These are phyloP conservation scores for Cercospora sp. DNA, from an alignment of 2,329 filamentous ascomycete genomes.

Conservation along the genomic window DNA sequence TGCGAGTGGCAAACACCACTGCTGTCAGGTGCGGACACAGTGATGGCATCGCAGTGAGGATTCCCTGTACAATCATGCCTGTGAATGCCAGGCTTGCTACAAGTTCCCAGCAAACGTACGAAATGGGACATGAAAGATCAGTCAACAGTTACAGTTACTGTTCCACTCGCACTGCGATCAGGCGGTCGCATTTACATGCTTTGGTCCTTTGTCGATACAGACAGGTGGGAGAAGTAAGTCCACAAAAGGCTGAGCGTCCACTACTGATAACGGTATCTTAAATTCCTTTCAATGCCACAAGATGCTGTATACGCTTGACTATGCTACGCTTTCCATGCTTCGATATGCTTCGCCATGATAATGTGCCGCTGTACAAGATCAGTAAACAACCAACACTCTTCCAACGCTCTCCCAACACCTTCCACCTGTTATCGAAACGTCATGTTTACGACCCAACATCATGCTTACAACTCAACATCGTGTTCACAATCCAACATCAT, in stretches of 20 bases:
- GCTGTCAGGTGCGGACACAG: not conserved
- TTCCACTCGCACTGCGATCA: not conserved
- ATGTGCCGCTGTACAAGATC: not conserved
- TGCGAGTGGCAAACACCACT: not conserved
- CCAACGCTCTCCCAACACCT: not conserved
- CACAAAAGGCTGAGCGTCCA: not conserved
- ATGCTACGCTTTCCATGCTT: not conserved
- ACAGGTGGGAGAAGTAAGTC: not conserved
- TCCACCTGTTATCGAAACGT: not conserved
- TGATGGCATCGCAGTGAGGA: not conserved
- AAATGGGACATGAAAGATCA: not conserved
- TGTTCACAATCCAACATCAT: conserved; percentile 11
- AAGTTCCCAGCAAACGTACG: not conserved
- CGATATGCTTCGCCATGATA: not conserved
- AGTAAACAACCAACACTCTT: not conserved
- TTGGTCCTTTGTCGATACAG: not conserved
- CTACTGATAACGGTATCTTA: not conserved
- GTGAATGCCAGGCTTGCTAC: not conserved
- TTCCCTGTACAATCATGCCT: not conserved
- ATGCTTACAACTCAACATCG: not conserved
- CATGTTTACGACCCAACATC: not conserved
- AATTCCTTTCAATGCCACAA: not conserved
- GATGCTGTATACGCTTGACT: not conserved
- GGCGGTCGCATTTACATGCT: not conserved
- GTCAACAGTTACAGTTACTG: not conserved